Percentiles rank a stretch among this genome's conserved stretches.
Evolutionary conservation across 1,284 basidiomycete genomes (phyloP).

Genomic region (Neonothopanus nambi): DNA sequence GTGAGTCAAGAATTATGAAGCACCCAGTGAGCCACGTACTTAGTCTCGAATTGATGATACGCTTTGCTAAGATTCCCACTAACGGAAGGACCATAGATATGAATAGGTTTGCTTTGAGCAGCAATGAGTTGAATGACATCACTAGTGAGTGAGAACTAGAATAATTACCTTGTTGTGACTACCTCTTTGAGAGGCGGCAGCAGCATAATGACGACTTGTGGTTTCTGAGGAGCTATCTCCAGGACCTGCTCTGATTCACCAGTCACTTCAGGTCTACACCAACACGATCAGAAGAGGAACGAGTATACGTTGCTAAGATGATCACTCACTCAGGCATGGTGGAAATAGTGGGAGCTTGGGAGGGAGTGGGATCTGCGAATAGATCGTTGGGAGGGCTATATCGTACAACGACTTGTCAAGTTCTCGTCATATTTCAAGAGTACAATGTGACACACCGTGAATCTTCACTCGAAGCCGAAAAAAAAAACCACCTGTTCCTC

Average conservation of each 20-base stretch:
- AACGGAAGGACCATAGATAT: neutral
- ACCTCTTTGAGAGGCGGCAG: conserved; percentile 5
- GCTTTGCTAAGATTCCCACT: neutral
- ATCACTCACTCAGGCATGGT: too few species aligned
- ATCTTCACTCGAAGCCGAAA: too few species aligned
- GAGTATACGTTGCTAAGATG: too few species aligned
- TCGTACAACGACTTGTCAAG: neutral
- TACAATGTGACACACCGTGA: too few species aligned
- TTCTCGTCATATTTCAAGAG: neutral
- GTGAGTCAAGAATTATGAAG: neutral
- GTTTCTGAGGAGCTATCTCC: neutral
- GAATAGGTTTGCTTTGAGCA: neutral
- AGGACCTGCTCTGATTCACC: too few species aligned
- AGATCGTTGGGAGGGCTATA: conserved; percentile 25
- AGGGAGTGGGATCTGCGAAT: conserved; percentile 32
- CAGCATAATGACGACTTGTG: conserved; percentile 9
- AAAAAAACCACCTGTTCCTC: too few species aligned
- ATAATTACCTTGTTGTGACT: neutral
- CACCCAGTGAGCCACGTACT: conserved; percentile 1
- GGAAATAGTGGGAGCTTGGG: too few species aligned
- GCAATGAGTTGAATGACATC: neutral
- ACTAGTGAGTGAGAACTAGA: too few species aligned
- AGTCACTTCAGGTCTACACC: too few species aligned
- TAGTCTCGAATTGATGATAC: conserved; percentile 10
- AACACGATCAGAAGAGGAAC: too few species aligned